Evolutionary conservation across 768 basidiomycete genomes (phyloP).

Genomic region (Mycena crocata): DNA sequence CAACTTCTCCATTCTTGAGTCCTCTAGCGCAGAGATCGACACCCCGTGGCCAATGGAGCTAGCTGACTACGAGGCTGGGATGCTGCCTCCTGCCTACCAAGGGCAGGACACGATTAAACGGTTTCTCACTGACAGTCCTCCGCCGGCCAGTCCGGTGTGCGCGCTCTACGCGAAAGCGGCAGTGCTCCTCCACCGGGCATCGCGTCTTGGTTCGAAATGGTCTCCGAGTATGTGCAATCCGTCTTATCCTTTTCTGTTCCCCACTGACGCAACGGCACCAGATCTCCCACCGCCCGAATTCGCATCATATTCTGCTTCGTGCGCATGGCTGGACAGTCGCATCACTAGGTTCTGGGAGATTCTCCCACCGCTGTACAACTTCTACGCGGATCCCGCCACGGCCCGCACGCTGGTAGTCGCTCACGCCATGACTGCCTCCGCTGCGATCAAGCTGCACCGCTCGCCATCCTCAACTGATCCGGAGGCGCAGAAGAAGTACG

Average conservation of each 20-base stretch:
- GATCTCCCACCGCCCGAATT: conserved; percentile 7
- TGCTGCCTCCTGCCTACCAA: background rate
- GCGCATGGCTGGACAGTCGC: conserved; percentile 19
- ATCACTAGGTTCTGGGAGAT: conserved; percentile 24
- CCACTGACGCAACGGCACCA: background rate
- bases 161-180: conserved; percentile 24
- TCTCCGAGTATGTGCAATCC: background rate
- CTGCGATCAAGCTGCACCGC: conserved; percentile 24
- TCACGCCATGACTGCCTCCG: conserved; percentile 25
- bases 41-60: conserved; percentile 35
- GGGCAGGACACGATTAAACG: conserved; percentile 19
- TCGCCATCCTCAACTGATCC: background rate
- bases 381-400: background rate
- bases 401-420: conserved; percentile 16
- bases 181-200: conserved; percentile 19
- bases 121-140: conserved; percentile 3
- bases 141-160: background rate
- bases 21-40: conserved; percentile 26
- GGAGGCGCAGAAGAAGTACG: conserved; percentile 17
- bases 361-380: conserved; percentile 19
- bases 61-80: conserved; percentile 15
- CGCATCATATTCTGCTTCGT: conserved; percentile 8
- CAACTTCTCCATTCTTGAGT: conserved; percentile 25
- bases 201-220: background rate
- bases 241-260: background rate